These are phyloP conservation scores for Picea abies DNA, from an alignment of 83 land plant species.

Conservation along the genomic window DNA sequence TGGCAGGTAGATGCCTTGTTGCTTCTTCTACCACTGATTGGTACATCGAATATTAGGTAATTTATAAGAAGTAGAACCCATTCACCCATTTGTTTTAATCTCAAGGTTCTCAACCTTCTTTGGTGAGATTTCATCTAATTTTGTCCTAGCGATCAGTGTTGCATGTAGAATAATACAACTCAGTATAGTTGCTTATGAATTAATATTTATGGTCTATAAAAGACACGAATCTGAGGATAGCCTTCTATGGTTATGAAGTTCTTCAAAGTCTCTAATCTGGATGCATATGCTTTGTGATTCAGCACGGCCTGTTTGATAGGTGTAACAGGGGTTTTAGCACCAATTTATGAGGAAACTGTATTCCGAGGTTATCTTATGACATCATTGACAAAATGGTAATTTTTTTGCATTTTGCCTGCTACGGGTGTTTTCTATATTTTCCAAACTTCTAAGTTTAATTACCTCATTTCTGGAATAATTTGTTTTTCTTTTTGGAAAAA, in stretches of 20 bases:
- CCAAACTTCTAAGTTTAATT: no score
- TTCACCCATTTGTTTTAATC: not conserved
- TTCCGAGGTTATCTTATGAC: conserved; percentile 95
- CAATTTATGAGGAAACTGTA: conserved; percentile 89
- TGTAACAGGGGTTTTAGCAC: conserved; percentile 92
- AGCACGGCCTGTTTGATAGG: conserved; percentile 87
- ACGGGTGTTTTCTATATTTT: no score
- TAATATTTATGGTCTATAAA: not conserved
- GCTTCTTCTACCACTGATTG: conserved; percentile 89
- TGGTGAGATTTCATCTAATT: not conserved
- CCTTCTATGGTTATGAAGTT: not conserved
- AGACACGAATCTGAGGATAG: not conserved
- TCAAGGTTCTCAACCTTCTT: not conserved
- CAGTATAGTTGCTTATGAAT: not conserved
- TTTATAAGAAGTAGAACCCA: not conserved
- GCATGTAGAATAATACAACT: not conserved
- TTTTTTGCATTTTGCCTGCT: not conserved
- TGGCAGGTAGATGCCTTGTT: conserved; percentile 87
- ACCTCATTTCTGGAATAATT: no score
- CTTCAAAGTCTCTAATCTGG: not conserved
- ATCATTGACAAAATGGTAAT: conserved; percentile 93
- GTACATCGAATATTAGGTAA: conserved; percentile 86
- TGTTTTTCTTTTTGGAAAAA: no score
- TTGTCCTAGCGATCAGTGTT: not conserved
- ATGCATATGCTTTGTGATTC: conserved; percentile 1